Percentiles rank a stretch among this genome's conserved stretches.
Evolutionary conservation across 164 flowering plant genomes (phyloP).

Genomic region (Umbilicus rupestris): DNA sequence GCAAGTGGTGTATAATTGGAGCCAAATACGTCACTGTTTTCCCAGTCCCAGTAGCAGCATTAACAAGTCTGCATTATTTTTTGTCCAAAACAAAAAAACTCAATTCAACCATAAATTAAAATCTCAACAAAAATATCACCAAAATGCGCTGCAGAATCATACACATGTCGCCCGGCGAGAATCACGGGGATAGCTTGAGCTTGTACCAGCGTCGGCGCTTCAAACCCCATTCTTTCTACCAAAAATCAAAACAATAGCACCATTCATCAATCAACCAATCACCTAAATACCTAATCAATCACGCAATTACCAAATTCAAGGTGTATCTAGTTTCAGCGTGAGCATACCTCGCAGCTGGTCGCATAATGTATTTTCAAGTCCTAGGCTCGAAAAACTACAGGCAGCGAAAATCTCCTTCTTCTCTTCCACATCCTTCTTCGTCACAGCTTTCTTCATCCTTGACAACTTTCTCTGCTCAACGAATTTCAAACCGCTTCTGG

Average conservation of each 20-base stretch:
- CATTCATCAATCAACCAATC: background rate
- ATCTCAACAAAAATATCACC: background rate
- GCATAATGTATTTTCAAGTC: constrained; percentile 58
- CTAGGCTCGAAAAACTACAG: constrained; percentile 68
- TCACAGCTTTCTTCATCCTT: background rate
- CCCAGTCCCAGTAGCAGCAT: constrained; percentile 91
- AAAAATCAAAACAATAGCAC: background rate
- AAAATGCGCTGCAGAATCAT: constrained; percentile 14
- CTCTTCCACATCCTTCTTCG: constrained; percentile 8
- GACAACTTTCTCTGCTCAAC: background rate
- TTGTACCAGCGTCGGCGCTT: constrained; percentile 72
- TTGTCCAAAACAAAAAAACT: background rate
- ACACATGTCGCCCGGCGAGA: constrained; percentile 80
- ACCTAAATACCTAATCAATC: background rate
- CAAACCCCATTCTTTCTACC: constrained; percentile 68
- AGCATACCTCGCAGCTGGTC: constrained; percentile 63
- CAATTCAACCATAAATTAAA: background rate
- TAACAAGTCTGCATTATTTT: constrained; percentile 62
- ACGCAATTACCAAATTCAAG: background rate
- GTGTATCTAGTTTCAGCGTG: no score
- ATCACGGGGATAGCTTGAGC: constrained; percentile 83
- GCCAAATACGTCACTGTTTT: constrained; percentile 84
- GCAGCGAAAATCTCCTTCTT: constrained; percentile 47
- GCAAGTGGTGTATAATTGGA: constrained; percentile 74
- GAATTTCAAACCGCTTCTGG: background rate